Evolutionary conservation across 1,284 basidiomycete species (phyloP).

Genomic region (Austroboletus niveus): DNA sequence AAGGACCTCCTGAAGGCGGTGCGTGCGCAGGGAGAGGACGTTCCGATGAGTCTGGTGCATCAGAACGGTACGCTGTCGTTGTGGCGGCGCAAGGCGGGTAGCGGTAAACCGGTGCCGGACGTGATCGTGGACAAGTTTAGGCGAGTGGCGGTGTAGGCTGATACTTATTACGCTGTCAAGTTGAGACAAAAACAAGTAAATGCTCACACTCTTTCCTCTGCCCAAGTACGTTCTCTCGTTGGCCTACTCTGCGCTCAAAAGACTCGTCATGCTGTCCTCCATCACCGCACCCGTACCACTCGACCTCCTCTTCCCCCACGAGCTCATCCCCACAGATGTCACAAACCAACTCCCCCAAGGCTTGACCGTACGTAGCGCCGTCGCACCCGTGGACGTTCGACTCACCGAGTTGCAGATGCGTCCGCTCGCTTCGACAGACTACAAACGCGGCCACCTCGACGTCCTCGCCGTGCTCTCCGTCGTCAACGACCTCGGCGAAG

Average conservation of each 20-base stretch:
- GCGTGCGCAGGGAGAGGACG: constrained; percentile 23
- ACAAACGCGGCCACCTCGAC: constrained; percentile 78
- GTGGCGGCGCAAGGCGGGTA: constrained; percentile 24
- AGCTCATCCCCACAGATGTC: constrained; percentile 64
- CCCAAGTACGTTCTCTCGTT: constrained; percentile 5
- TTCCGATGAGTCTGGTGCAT: constrained; percentile 29
- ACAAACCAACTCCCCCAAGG: constrained; percentile 53
- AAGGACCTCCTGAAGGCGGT: constrained; percentile 25
- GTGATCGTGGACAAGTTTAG: constrained; percentile 25
- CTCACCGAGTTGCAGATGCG: constrained; percentile 60
- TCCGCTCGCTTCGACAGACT: constrained; percentile 85
- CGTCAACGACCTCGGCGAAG: constrained; percentile 74
- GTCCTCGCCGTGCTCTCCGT: constrained; percentile 82
- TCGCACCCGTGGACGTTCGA: background rate
- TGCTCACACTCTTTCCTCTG: background rate
- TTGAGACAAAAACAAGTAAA: background rate
- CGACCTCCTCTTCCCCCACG: constrained; percentile 72
- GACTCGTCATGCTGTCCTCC: constrained; percentile 10
- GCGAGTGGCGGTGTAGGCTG: constrained; percentile 10
- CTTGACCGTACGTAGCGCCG: constrained; percentile 32
- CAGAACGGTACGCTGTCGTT: constrained; percentile 20
- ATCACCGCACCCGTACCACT: constrained; percentile 40
- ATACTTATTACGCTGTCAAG: background rate
- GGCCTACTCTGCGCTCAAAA: background rate
- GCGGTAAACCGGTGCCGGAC: constrained; percentile 17